These are phyloP conservation scores for Pythium angustatum DNA, from an alignment of 352 stramenopile species.

Conservation along the genomic window DNA sequence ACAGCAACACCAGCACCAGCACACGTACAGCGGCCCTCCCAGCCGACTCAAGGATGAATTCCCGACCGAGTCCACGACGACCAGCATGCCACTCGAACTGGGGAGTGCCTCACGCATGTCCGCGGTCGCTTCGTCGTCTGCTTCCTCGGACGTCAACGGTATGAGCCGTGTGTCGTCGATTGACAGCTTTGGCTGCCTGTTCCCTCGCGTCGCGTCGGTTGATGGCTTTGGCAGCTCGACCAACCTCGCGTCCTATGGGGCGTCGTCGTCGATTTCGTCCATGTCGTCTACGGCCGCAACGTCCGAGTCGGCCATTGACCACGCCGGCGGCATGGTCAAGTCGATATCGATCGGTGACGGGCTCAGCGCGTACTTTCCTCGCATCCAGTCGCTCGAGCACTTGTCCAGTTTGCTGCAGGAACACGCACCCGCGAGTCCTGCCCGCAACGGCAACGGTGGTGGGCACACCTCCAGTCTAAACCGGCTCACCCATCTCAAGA, in stretches of 20 bases:
- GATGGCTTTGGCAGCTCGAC: conserved; percentile 60
- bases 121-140: not conserved
- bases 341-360: conserved; percentile 63
- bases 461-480: not conserved
- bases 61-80: not conserved
- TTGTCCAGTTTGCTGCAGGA: conserved; percentile 71
- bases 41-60: conserved; percentile 20
- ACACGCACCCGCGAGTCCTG: conserved; percentile 54
- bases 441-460: not conserved
- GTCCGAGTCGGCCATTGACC: conserved; percentile 20
- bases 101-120: not conserved
- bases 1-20: conserved; percentile 23
- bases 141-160: conserved; percentile 3
- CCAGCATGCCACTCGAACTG: not conserved
- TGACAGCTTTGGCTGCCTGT: conserved; percentile 83
- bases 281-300: conserved; percentile 12
- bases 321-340: conserved; percentile 42
- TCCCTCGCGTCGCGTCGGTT: conserved; percentile 79
- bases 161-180: conserved; percentile 73
- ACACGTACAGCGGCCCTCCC: conserved; percentile 16
- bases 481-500: conserved; percentile 18
- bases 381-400: conserved; percentile 79
- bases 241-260: conserved; percentile 26
- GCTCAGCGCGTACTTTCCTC: conserved; percentile 71
- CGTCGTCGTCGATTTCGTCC: conserved; percentile 5